These are phyloP conservation scores for Aphanomyces invadans DNA, from an alignment of 352 stramenopile genomes.

Conservation along the genomic window DNA sequence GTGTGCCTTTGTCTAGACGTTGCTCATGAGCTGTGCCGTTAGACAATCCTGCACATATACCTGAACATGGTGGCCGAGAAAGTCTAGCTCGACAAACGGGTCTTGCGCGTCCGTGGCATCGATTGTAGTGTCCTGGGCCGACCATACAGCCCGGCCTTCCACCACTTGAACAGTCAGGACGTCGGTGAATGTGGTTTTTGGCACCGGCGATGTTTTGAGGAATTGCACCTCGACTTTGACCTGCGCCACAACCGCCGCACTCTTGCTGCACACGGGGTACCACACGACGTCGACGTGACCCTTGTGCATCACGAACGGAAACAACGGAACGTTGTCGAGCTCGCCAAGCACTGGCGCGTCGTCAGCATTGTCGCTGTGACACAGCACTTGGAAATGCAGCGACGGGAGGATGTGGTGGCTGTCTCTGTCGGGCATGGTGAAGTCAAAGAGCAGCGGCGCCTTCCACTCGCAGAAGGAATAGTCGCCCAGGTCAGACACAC, in stretches of 20 bases:
- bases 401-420: not conserved
- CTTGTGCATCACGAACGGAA: slow-evolving; percentile 41
- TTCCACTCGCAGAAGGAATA: slow-evolving; percentile 14
- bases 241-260: slow-evolving; percentile 26
- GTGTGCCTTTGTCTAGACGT: slow-evolving; percentile 22
- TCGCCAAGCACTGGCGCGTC: slow-evolving; percentile 19
- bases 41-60: not conserved
- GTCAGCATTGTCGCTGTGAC: not conserved
- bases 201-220: slow-evolving; percentile 18
- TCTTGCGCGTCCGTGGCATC: slow-evolving; percentile 9
- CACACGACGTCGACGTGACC: slow-evolving; percentile 34
- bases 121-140: slow-evolving; percentile 1
- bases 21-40: not conserved
- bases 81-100: slow-evolving; percentile 1
- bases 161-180: slow-evolving; percentile 20
- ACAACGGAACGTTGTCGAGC: slow-evolving; percentile 36
- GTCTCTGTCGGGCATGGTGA: not conserved
- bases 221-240: slow-evolving; percentile 41
- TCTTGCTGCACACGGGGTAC: slow-evolving; percentile 26
- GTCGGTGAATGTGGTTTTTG: not conserved
- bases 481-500: slow-evolving; percentile 7
- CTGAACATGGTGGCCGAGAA: slow-evolving; percentile 1
- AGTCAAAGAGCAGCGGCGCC: slow-evolving; percentile 18
- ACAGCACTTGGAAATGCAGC: not conserved
- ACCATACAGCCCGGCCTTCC: slow-evolving; percentile 4